A percentile compares a stretch with the other conserved stretches of the same genome.
These are phyloP conservation scores for Mallotus nudiflorus DNA, from an alignment of 345 rosid species.

Conservation along the genomic window DNA sequence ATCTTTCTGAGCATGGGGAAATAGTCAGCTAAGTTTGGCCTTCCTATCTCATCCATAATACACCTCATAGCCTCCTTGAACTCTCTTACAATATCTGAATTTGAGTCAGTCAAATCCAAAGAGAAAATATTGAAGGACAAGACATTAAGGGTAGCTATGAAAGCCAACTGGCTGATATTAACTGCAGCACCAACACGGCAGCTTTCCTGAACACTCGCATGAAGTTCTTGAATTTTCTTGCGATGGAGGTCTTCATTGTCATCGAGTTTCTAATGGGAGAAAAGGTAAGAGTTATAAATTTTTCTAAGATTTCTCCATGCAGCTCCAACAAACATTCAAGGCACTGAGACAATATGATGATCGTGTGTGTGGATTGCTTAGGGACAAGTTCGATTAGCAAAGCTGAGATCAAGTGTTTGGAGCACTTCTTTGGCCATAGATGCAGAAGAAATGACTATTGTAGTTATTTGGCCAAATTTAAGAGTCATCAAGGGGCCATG, in stretches of 20 bases:
- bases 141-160: conserved; percentile 25
- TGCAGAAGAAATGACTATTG: conserved; percentile 31
- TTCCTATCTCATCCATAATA: too few relatives aligned
- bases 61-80: too few relatives aligned
- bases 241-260: neutral
- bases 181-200: neutral
- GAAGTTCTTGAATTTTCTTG: too few relatives aligned
- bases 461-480: conserved; percentile 36
- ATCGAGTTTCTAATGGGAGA: neutral
- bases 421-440: conserved; percentile 33
- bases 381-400: conserved; percentile 20
- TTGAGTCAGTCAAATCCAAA: conserved; percentile 17
- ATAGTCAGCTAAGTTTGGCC: too few relatives aligned
- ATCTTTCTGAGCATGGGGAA: too few relatives aligned
- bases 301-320: neutral
- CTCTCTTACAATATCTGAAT: conserved; percentile 11
- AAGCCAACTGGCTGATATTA: too few relatives aligned
- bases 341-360: too few relatives aligned
- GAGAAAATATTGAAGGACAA: conserved; percentile 22
- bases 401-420: too few relatives aligned
- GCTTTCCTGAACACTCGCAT: neutral
- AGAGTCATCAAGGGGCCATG: conserved; percentile 43
- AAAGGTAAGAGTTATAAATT: neutral
- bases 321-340: neutral
- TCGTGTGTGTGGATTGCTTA: conserved; percentile 11